Conservation (phyloP, 352 stramenopile genomes). For the Phytopythium ostracodes region DNA sequence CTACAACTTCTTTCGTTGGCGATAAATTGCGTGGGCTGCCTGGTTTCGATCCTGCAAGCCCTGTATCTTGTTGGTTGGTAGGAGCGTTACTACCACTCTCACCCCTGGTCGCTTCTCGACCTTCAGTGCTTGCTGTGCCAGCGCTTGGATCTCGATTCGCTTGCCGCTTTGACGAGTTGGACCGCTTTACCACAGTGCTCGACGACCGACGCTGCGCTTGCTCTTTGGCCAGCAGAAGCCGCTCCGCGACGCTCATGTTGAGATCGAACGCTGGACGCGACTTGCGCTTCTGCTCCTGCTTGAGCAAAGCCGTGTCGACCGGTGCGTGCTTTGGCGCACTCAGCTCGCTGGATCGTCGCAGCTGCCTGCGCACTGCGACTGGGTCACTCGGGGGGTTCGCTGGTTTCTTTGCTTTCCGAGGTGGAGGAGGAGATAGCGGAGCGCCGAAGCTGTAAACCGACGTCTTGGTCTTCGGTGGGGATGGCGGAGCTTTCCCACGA, state of each 20-base stretch:
- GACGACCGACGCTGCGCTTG: constrained; percentile 32
- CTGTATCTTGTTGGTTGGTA: background rate
- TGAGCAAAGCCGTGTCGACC: constrained; percentile 52
- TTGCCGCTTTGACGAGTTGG: background rate
- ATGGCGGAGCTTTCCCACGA: constrained; percentile 53
- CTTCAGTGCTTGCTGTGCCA: background rate
- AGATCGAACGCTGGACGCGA: constrained; percentile 52
- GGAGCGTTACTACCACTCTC: no score
- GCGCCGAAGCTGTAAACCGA: constrained; percentile 53
- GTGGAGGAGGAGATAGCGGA: constrained; percentile 23
- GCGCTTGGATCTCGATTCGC: background rate
- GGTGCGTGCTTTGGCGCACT: constrained; percentile 62
- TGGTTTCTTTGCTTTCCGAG: constrained; percentile 37
- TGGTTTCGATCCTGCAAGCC: background rate
- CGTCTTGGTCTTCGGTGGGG: constrained; percentile 38
- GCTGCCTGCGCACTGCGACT: constrained; percentile 41
- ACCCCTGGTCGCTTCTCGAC: background rate
- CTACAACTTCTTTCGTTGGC: constrained; percentile 24
- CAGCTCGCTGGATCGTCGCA: constrained; percentile 49
- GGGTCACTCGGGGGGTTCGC: constrained; percentile 16
- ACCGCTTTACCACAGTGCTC: constrained; percentile 6
- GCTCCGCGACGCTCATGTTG: constrained; percentile 66
- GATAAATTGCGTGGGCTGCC: constrained; percentile 13
- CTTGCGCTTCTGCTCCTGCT: constrained; percentile 56
- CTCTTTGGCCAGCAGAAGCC: constrained; percentile 47